Base-by-base conservation (phyloP, 2,329 filamentous ascomycete genomes). In the Niveomyces coronatus region DNA sequence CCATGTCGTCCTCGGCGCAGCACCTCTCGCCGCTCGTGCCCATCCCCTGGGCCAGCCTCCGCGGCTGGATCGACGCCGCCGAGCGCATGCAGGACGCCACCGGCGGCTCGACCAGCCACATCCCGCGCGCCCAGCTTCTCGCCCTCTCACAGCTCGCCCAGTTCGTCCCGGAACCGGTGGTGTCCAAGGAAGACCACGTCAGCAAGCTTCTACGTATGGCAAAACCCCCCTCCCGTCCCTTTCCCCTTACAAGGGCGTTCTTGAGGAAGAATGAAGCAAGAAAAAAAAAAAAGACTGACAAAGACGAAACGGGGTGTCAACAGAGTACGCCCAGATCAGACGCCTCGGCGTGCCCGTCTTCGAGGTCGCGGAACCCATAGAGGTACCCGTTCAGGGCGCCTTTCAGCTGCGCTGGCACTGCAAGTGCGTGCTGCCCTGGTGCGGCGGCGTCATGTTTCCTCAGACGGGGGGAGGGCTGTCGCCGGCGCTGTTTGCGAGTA, bases 131-230 rank as follows among this genome's bases (percentile, higher is more conserved):
- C 4, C 59, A 73, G 47, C 49, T 54, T 9, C 50, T 54, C 27
- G 62, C 66, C 13, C 49, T 75, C 18, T 51, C 56, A 1, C 50
- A 58, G 5, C 55, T 74, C 31, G 53, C 63, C 37, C 44, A 49
- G 2, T 51, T 56, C 19, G 31, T 42, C n/a, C 40, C 45, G 5
- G 54, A 57, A 37, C 54, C 54, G 8, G 45, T 53, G 9, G 22
- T 56, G 4, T 46, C 47, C 7, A 46, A 49, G 5, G 15, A 22
- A 6, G 50, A 55, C 44, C 53, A 56, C 34, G 50, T 62, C 17
- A 52, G 52, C 41, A 28, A 42, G 2, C 40, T 62, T 9, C 45
- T 49, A 14, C 37, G 60, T 57, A 47, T n/a, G n/a, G n/a, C n/a
- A n/a, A n/a, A n/a, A n/a, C n/a, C n/a, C n/a, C n/a, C n/a, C n/a